Evolutionary conservation across 163 green algal genomes (phyloP).

Genomic region (Chlamydomonas reinhardtii): DNA sequence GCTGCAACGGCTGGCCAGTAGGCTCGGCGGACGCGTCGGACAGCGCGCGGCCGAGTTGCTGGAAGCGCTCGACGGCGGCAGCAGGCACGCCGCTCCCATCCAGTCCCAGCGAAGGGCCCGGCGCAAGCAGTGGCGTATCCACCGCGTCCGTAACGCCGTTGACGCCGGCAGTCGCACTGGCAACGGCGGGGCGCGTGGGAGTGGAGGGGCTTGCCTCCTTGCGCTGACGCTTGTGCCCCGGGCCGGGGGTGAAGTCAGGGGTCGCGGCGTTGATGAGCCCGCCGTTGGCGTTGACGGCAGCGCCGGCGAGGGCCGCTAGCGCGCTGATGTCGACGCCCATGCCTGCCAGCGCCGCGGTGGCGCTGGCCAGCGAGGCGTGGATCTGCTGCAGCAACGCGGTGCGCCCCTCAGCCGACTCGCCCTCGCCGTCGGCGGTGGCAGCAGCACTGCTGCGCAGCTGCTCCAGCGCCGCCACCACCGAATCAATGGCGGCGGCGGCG

Average conservation of each 20-base stretch:
- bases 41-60: conserved; percentile 12
- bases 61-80: conserved; percentile 8
- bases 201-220: conserved; percentile 24
- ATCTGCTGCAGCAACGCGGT: conserved; percentile 28
- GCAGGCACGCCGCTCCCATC: neutral
- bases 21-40: conserved; percentile 3
- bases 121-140: conserved; percentile 12
- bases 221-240: conserved; percentile 23
- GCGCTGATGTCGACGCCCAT: conserved; percentile 34
- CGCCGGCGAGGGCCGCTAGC: neutral
- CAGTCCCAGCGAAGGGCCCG: too few relatives aligned
- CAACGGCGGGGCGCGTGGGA: neutral
- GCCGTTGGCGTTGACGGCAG: too few relatives aligned
- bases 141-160: neutral
- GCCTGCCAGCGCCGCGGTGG: conserved; percentile 20
- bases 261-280: too few relatives aligned
- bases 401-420: neutral
- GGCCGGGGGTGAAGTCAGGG: neutral
- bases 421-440: neutral
- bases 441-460: conserved; percentile 23
- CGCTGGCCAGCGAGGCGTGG: conserved; percentile 12
- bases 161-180: too few relatives aligned
- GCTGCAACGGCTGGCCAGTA: neutral
- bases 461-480: conserved; percentile 25
- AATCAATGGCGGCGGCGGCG: conserved; percentile 37